Base-by-base conservation (phyloP, 2,329 filamentous ascomycete species). In the Penicillium sp. region DNA sequence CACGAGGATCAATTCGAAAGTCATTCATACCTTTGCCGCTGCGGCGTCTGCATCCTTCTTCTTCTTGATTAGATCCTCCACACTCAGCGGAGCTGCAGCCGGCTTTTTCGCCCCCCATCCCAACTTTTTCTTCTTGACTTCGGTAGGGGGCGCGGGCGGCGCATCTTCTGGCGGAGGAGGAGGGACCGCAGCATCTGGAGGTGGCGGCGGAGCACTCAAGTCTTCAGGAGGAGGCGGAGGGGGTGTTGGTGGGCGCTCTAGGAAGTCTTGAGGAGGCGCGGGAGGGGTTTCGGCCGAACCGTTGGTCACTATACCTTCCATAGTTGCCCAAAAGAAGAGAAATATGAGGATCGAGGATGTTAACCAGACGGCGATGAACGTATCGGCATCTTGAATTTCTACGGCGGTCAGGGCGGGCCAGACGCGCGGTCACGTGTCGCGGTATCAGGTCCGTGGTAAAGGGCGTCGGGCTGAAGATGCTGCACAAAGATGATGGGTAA, bases 31-130 rank as follows among this genome's bases (percentile, higher is more conserved):
- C 79, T 95, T 97, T 58, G 91, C 85, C 10, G 92, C 89, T 16
- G 90, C 92, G 38, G 90, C 90, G 77, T 95, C 92, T 30, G 91
- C 89, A 63, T 91, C 92, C 73, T 90, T 91, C 82, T 96, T 96
- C 79, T 93, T 90, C 67, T 87, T 87, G 25, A 97, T 79, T 4
- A 97, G 84, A 69, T 96, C 91, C 76, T 97, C 93, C 59, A 97
- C 89, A 73, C 92, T 93, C 52, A 96, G 81, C 8, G 90, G 90
- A 6, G 74, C 73, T 3, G 69, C 59, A 6, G 73, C 64, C 51
- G 75, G 70, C 71, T 77, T 64, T 66, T 79, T 78, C 61, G 77
- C 55, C 48, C 81, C 82, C 82, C 82, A 85, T 67, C 84, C 83
- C 55, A 74, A 70, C 69, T 87, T 85, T 71, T 83, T 80, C 76